These are phyloP conservation scores for Cyathus striatus DNA, from an alignment of 768 basidiomycete species.

Conservation along the genomic window DNA sequence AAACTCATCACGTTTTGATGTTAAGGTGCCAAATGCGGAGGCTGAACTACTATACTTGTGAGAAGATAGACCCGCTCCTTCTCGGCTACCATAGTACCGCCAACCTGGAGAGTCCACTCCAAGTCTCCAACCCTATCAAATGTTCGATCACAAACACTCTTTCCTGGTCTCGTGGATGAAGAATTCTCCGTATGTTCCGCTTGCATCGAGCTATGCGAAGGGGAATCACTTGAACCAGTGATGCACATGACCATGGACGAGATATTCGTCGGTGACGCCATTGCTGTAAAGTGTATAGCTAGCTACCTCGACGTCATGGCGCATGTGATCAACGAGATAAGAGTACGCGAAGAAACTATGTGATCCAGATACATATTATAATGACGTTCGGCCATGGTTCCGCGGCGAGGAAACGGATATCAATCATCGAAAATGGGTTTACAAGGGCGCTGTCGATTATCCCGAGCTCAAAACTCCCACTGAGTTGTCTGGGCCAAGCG, in stretches of 20 bases:
- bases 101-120: slow-evolving; percentile 14
- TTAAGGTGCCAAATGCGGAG: no score
- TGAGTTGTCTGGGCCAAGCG: slow-evolving; percentile 78
- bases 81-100: no score
- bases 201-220: slow-evolving; percentile 85
- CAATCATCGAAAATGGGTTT: slow-evolving; percentile 43
- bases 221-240: slow-evolving; percentile 74
- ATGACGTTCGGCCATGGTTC: slow-evolving; percentile 79
- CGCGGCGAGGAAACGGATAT: slow-evolving; percentile 62
- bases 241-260: slow-evolving; percentile 92
- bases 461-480: slow-evolving; percentile 34
- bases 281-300: slow-evolving; percentile 61
- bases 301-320: slow-evolving; percentile 64
- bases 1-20: no score
- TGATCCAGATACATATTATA: slow-evolving; percentile 73
- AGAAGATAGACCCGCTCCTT: no score
- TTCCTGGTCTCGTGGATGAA: slow-evolving; percentile 81
- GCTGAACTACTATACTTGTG: no score
- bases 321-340: slow-evolving; percentile 61
- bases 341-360: slow-evolving; percentile 66
- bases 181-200: slow-evolving; percentile 91
- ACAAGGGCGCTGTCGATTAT: slow-evolving; percentile 35
- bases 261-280: slow-evolving; percentile 71
- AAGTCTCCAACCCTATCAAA: slow-evolving; percentile 50
- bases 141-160: slow-evolving; percentile 63